phyloP scores from a whole-genome alignment of 2,329 filamentous ascomycete species.

The Aschersonia sp. region DNA sequence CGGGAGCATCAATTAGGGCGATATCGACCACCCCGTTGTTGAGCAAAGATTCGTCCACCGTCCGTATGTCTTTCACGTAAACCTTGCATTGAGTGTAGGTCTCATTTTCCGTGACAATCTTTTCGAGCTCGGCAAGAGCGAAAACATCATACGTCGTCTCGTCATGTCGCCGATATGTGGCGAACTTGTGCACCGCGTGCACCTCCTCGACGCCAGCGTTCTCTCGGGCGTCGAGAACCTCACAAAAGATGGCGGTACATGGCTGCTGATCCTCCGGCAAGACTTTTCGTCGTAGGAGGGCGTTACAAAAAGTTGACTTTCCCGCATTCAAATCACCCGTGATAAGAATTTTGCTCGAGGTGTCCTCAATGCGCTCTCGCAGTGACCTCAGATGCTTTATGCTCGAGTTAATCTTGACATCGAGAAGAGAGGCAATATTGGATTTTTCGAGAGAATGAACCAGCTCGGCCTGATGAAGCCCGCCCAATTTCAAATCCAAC shows the following conservation, averaged over 20 bases:
- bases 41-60: slow-evolving; percentile 82
- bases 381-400: slow-evolving; percentile 80
- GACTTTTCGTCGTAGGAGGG: slow-evolving; percentile 81
- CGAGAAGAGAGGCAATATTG: slow-evolving; percentile 78
- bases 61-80: slow-evolving; percentile 80
- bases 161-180: slow-evolving; percentile 72
- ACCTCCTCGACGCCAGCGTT: slow-evolving; percentile 90
- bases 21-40: slow-evolving; percentile 98
- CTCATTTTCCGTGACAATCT: slow-evolving; percentile 78
- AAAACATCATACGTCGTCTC: slow-evolving; percentile 92
- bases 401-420: slow-evolving; percentile 88
- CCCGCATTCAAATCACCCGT: slow-evolving; percentile 95
- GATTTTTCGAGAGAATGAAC: slow-evolving; percentile 90
- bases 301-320: slow-evolving; percentile 98
- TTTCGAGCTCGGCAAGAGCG: slow-evolving; percentile 61
- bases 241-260: slow-evolving; percentile 96
- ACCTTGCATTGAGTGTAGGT: slow-evolving; percentile 93
- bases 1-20: slow-evolving; percentile 89
- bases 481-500: slow-evolving; percentile 80
- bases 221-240: slow-evolving; percentile 83
- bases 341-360: slow-evolving; percentile 88
- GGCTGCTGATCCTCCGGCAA: slow-evolving; percentile 95
- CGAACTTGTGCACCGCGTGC: slow-evolving; percentile 78
- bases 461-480: slow-evolving; percentile 73
- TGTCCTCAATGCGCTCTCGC: slow-evolving; percentile 91